Evolutionary conservation across 805 yeast species (phyloP).

Genomic region (Candida nanaspora): DNA sequence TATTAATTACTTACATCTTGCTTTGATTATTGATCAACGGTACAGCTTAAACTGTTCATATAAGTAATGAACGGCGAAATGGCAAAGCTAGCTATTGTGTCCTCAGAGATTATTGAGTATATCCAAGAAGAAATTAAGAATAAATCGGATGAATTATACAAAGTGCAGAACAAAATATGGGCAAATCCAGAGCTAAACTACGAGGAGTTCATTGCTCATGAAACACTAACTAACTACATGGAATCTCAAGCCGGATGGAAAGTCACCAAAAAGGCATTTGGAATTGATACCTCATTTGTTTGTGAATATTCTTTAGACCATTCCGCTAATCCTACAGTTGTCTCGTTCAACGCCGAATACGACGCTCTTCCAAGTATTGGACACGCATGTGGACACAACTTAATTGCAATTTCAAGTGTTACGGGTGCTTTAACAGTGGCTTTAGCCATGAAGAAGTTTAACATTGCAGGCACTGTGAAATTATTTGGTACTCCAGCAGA

Average conservation of each 20-base stretch:
- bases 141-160: conserved; percentile 4
- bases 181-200: conserved; percentile 13
- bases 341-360: conserved; percentile 20
- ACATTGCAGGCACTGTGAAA: conserved; percentile 20
- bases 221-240: conserved; percentile 13
- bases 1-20: too few relatives aligned
- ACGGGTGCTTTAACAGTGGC: conserved; percentile 14
- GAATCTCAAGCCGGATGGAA: conserved; percentile 16
- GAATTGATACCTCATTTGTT: conserved; percentile 17
- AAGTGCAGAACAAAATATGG: conserved; percentile 13
- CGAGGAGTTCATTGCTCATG: conserved; percentile 20
- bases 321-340: conserved; percentile 9
- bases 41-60: too few relatives aligned
- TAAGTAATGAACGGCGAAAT: too few relatives aligned
- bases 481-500: conserved; percentile 25
- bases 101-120: conserved; percentile 5
- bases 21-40: too few relatives aligned
- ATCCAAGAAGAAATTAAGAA: conserved; percentile 6
- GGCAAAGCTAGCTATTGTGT: conserved; percentile 4
- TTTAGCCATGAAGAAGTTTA: conserved; percentile 13
- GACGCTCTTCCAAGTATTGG: conserved; percentile 24
- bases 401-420: conserved; percentile 19
- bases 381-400: conserved; percentile 25
- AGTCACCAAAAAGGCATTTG: conserved; percentile 18
- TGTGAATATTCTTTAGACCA: conserved; percentile 10